phyloP scores from a whole-genome alignment of 768 basidiomycete species.

The Mycena galericulata region DNA sequence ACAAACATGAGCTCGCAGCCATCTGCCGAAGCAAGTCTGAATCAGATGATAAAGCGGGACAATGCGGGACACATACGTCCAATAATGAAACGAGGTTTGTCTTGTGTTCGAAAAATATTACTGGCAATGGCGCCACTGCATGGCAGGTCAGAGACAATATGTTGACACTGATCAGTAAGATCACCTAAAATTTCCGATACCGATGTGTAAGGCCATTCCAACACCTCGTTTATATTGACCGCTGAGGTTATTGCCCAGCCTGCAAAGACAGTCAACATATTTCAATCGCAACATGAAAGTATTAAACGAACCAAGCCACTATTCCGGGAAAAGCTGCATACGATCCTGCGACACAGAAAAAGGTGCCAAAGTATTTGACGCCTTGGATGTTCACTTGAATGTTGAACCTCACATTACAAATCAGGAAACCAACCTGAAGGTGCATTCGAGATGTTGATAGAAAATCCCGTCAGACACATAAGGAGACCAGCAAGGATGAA shows the following conservation, averaged over 20 bases:
- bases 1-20: constrained; percentile 76
- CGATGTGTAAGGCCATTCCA: constrained; percentile 77
- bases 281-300: background rate
- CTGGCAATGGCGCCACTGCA: constrained; percentile 68
- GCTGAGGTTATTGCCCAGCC: constrained; percentile 74
- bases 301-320: constrained; percentile 63
- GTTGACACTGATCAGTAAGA: background rate
- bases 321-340: constrained; percentile 72
- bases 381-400: constrained; percentile 44
- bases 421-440: constrained; percentile 21
- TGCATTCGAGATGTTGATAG: constrained; percentile 67
- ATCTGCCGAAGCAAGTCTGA: constrained; percentile 51
- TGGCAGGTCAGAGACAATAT: background rate
- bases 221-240: constrained; percentile 80
- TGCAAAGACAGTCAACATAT: constrained; percentile 38
- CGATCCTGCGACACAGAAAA: constrained; percentile 71
- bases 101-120: constrained; percentile 70
- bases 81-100: constrained; percentile 69
- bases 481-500: constrained; percentile 64
- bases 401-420: background rate
- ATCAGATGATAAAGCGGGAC: background rate
- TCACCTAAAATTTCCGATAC: constrained; percentile 66
- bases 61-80: constrained; percentile 62
- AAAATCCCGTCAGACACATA: constrained; percentile 67
- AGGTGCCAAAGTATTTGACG: constrained; percentile 80